phyloP scores from a whole-genome alignment of 805 yeast species.

The Yarrowia yakushimensis region DNA sequence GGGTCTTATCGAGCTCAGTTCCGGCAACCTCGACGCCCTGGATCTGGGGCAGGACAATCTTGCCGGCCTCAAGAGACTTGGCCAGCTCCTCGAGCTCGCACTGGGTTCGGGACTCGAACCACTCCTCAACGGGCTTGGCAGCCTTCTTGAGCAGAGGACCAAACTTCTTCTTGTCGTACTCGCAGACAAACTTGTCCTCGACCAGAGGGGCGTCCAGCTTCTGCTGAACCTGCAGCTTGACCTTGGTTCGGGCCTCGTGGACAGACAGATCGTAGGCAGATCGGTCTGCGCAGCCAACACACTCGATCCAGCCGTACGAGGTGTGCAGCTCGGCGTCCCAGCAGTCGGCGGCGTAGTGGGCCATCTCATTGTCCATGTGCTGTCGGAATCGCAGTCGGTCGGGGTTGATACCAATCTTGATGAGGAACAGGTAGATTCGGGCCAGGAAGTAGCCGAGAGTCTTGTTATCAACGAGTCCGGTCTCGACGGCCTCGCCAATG shows the following conservation, averaged over 20 bases:
- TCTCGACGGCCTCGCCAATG: constrained; percentile 84
- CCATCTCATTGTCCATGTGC: constrained; percentile 99
- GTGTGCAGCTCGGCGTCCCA: constrained; percentile 98
- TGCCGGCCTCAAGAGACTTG: constrained; percentile 60
- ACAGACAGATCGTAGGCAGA: constrained; percentile 96
- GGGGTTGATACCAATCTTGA: constrained; percentile 86
- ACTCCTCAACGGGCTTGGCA: constrained; percentile 86
- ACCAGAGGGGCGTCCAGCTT: constrained; percentile 77
- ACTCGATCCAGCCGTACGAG: constrained; percentile 98
- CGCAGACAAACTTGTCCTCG: constrained; percentile 80
- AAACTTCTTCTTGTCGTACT: constrained; percentile 87
- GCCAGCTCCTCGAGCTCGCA: constrained; percentile 77
- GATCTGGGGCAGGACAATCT: constrained; percentile 64
- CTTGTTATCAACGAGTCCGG: constrained; percentile 91
- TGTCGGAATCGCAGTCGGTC: constrained; percentile 90
- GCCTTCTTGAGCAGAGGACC: constrained; percentile 98
- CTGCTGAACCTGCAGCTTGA: constrained; percentile 91
- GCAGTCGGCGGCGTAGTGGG: constrained; percentile 98
- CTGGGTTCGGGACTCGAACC: constrained; percentile 72
- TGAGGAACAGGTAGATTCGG: constrained; percentile 80
- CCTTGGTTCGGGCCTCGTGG: constrained; percentile 92
- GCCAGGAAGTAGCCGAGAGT: constrained; percentile 96
- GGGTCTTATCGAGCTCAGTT: constrained; percentile 62
- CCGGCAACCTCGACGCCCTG: constrained; percentile 47
- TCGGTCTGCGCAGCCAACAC: constrained; percentile 99